These are phyloP conservation scores for Rhododendron williamsianum DNA, from an alignment of 148 eudicot genomes.

Conservation along the genomic window DNA sequence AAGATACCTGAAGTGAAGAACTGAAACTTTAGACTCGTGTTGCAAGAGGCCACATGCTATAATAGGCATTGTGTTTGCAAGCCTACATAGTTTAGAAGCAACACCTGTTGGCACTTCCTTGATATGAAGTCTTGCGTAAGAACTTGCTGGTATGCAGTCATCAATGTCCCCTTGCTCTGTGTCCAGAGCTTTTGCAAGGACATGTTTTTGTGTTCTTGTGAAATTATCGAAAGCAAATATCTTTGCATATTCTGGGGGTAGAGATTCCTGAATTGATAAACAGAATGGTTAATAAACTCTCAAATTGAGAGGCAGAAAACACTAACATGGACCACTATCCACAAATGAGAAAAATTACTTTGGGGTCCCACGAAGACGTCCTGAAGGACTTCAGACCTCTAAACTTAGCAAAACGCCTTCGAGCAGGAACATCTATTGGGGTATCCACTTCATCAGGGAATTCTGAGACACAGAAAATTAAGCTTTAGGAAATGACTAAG, in stretches of 20 bases:
- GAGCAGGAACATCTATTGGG: slow-evolving; percentile 81
- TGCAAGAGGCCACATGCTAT: slow-evolving; percentile 78
- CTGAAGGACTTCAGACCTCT: slow-evolving; percentile 94
- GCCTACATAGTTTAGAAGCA: slow-evolving; percentile 51
- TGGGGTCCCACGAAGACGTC: slow-evolving; percentile 96
- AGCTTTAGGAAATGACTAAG: neutral
- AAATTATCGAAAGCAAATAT: slow-evolving; percentile 87
- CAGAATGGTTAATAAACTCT: neutral
- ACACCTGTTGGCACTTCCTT: slow-evolving; percentile 55
- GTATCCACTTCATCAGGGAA: slow-evolving; percentile 97
- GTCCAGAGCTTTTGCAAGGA: slow-evolving; percentile 68
- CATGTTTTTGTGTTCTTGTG: slow-evolving; percentile 78
- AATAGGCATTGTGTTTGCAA: slow-evolving; percentile 52
- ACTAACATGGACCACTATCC: neutral
- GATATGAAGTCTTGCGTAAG: slow-evolving; percentile 63
- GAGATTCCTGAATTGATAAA: slow-evolving; percentile 59
- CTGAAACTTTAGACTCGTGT: slow-evolving; percentile 95
- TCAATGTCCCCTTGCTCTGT: slow-evolving; percentile 44
- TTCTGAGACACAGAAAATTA: slow-evolving; percentile 39
- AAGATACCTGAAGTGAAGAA: slow-evolving; percentile 85
- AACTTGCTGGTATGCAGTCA: slow-evolving; percentile 52
- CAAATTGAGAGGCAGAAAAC: neutral
- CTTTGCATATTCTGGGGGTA: slow-evolving; percentile 75
- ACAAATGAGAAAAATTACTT: slow-evolving; percentile 38
- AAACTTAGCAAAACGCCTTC: slow-evolving; percentile 88